Conservation (phyloP, 2,329 filamentous ascomycete species). For the Trichophyton simii region DNA sequence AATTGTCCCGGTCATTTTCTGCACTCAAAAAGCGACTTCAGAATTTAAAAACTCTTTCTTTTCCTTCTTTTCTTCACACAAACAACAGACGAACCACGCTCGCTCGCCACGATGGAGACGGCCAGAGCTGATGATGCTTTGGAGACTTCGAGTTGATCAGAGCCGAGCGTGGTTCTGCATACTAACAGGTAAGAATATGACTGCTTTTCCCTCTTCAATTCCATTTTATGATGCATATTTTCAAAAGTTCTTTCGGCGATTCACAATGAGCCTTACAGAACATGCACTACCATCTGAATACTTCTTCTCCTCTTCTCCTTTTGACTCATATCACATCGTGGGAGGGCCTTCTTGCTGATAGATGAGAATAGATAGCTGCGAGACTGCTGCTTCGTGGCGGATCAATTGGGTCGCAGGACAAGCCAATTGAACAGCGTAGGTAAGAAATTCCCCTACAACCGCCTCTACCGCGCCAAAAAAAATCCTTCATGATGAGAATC, state of each 20-base stretch:
- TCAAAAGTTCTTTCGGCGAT: slow-evolving; percentile 43
- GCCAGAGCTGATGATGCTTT: background rate
- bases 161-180: background rate
- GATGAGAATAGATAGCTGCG: background rate
- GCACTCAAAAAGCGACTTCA: slow-evolving; percentile 5
- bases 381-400: background rate
- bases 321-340: background rate
- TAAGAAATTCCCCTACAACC: background rate
- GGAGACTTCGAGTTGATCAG: background rate
- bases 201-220: slow-evolving; percentile 9
- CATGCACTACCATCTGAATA: slow-evolving; percentile 51
- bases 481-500: slow-evolving; percentile 36
- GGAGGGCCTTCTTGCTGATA: background rate
- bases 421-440: background rate
- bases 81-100: background rate
- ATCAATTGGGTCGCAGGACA: background rate
- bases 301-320: background rate
- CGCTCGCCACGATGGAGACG: background rate
- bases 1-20: slow-evolving; percentile 1
- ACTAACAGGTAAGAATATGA: background rate
- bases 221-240: slow-evolving; percentile 19
- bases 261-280: slow-evolving; percentile 42
- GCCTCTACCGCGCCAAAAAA: background rate
- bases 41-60: background rate
- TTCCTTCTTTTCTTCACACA: background rate